Conservation (phyloP, 2,329 filamentous ascomycete genomes). For the Aspergillus fumigatus region DNA sequence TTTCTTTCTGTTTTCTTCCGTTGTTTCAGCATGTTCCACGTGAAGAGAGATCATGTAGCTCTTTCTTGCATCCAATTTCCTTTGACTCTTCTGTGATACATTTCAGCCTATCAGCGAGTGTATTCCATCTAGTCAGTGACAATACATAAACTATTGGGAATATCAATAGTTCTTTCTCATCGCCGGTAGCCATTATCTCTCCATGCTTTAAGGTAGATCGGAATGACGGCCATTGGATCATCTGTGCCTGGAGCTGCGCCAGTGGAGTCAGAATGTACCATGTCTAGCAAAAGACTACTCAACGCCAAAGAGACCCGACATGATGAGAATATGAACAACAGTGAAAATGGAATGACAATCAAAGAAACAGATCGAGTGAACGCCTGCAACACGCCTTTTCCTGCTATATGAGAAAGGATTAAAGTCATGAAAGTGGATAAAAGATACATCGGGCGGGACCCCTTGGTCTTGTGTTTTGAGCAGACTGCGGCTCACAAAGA, state of each 20-base stretch:
- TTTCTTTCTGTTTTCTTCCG: constrained; percentile 4
- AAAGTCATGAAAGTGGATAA: background rate
- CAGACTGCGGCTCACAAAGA: background rate
- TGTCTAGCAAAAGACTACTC: background rate
- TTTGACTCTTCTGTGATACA: constrained; percentile 1
- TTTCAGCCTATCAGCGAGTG: background rate
- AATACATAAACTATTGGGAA: background rate
- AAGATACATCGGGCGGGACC: no score
- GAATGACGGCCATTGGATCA: no score
- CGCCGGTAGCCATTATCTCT: background rate
- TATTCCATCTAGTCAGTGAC: background rate
- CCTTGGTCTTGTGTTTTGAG: no score
- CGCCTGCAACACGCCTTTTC: background rate
- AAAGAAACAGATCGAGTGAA: background rate
- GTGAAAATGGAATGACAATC: background rate
- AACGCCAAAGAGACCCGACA: background rate
- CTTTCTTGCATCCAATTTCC: constrained; percentile 1
- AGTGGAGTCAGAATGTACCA: background rate
- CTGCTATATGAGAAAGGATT: background rate
- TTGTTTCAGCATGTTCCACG: constrained; percentile 8
- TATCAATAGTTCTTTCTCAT: background rate
- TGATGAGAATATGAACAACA: background rate
- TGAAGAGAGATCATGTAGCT: constrained; percentile 1
- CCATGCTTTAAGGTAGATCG: no score
- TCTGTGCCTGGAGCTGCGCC: background rate